phyloP scores from a whole-genome alignment of 1,284 basidiomycete genomes.

The Blastosporella zonata region DNA sequence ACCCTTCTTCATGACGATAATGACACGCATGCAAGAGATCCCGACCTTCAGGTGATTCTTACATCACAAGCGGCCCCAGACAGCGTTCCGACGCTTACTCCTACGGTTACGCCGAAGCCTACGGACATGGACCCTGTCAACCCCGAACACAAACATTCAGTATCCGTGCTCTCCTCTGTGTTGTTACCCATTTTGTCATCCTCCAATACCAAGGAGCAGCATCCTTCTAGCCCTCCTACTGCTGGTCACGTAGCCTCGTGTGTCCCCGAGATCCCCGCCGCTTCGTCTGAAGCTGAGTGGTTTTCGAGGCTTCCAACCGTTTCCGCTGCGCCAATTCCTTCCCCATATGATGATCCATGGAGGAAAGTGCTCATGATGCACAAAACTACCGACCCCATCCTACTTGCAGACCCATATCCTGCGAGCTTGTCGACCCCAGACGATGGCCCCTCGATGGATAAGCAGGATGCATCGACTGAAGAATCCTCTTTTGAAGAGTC shows the following conservation, averaged over 20 bases:
- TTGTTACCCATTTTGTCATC: too few relatives aligned
- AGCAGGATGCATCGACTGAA: constrained; percentile 10
- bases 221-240: too few relatives aligned
- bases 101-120: too few relatives aligned
- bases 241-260: too few relatives aligned
- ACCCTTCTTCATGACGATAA: too few relatives aligned
- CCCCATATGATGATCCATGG: constrained; percentile 2
- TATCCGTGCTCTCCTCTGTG: too few relatives aligned
- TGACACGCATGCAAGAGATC: not conserved
- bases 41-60: not conserved
- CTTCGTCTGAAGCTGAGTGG: too few relatives aligned
- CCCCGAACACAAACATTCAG: not conserved
- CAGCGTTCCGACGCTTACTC: too few relatives aligned
- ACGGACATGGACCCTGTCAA: too few relatives aligned
- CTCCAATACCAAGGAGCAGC: too few relatives aligned
- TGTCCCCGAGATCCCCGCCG: too few relatives aligned
- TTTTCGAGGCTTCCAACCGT: not conserved
- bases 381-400: constrained; percentile 30
- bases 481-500: constrained; percentile 24
- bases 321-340: not conserved
- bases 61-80: not conserved
- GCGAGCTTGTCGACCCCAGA: constrained; percentile 40
- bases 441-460: constrained; percentile 11
- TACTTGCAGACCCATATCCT: constrained; percentile 39
- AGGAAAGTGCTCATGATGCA: constrained; percentile 22